Conservation (phyloP, 2,329 filamentous ascomycete species). For the Metarhizium anisopliae region DNA sequence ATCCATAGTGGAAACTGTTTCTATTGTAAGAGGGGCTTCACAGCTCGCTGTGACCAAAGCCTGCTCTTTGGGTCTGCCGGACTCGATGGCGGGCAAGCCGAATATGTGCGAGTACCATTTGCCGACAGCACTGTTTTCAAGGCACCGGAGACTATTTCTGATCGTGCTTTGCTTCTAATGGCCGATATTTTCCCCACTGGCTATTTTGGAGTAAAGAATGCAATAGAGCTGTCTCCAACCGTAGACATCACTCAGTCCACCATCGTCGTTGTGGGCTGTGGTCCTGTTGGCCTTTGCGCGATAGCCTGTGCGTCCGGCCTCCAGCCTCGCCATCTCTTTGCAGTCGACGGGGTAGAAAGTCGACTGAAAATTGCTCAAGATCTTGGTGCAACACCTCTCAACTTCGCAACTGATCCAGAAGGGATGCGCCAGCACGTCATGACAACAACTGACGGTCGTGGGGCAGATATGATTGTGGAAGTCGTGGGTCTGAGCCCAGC, state of each 20-base stretch:
- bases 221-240: slow-evolving; percentile 51
- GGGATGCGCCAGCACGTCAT: slow-evolving; percentile 60
- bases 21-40: slow-evolving; percentile 70
- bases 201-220: slow-evolving; percentile 75
- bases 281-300: slow-evolving; percentile 77
- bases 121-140: slow-evolving; percentile 76
- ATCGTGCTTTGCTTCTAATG: slow-evolving; percentile 75
- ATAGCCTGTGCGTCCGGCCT: slow-evolving; percentile 68
- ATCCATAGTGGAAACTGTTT: slow-evolving; percentile 53
- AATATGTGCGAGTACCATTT: slow-evolving; percentile 72
- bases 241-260: slow-evolving; percentile 41
- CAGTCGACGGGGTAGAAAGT: slow-evolving; percentile 68
- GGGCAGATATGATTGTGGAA: slow-evolving; percentile 78
- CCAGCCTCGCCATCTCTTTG: slow-evolving; percentile 66
- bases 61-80: slow-evolving; percentile 59
- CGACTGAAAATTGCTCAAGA: slow-evolving; percentile 63
- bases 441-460: slow-evolving; percentile 68
- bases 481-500: slow-evolving; percentile 64
- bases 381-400: slow-evolving; percentile 75
- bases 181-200: slow-evolving; percentile 87
- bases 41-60: slow-evolving; percentile 65
- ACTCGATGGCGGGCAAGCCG: slow-evolving; percentile 73
- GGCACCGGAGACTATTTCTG: slow-evolving; percentile 57
- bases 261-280: slow-evolving; percentile 76
- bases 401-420: slow-evolving; percentile 56